Evolutionary conservation across 225 moss, liverwort and hornwort genomes (phyloP), one percentile per base, ranked within the genome.

Genomic region (Physcomitrellopsis africana): DNA sequence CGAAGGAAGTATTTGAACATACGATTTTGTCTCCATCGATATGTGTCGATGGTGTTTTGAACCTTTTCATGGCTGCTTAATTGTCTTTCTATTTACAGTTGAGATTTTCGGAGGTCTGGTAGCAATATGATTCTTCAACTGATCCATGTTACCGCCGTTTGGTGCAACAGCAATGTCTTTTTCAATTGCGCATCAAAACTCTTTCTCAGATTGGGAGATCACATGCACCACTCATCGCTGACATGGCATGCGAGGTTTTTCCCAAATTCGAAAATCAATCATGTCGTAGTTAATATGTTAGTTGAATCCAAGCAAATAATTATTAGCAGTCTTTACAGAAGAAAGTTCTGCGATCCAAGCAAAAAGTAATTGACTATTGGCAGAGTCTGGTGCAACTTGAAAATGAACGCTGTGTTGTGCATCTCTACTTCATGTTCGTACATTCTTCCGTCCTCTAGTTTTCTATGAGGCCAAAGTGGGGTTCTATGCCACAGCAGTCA

Each of bases 191-290:
- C 79, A 82, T 27, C 60, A 79, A 44, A 77, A 29, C 16, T 20
- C 76, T 23, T 72, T 60, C 68, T 42, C 56, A 72, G 29, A 54
- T 52, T 73, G 72, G 62, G 45, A 69, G 68, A 48, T 26, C 58
- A 10, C 66, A 57, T 26, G 70, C 59, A 49, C 12, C 78, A 37
- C 53, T 71, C 16, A 76, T 87, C 18, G 69, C 71, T 43, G 84
- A 87, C 73, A 87, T 87, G 84, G 75, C 87, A 7, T 87, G 84
- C 18, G 87, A 87, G 87, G 87, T 87, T 14, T 48, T 9, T 63
- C 26, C 24, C 27, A 32, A 41, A 58, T 47, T 29, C 0, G 32
- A 41, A 60, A 22, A 44, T 51, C 41, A 51, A 37, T 37, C 12
- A 16, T 51, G 15, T 14, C 54, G 18, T 58, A 44, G 65, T 67